These are phyloP conservation scores for Cystobasidium onofrii DNA, from an alignment of 768 basidiomycete genomes.

Conservation along the genomic window DNA sequence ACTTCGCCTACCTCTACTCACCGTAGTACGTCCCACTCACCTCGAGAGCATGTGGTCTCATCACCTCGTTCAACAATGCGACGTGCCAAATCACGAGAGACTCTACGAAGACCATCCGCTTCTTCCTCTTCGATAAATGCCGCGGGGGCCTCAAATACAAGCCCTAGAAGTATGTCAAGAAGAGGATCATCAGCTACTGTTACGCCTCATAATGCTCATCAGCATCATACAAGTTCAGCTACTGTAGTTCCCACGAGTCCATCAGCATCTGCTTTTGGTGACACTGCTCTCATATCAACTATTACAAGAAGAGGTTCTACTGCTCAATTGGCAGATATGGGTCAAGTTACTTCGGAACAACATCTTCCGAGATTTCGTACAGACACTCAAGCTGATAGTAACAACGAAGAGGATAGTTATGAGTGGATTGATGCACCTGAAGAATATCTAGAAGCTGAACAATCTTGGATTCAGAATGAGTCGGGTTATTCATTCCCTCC, in stretches of 20 bases:
- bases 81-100: neutral
- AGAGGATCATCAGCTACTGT: constrained; percentile 29
- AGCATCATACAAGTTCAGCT: neutral
- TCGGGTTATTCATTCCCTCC: neutral
- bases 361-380: neutral
- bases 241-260: neutral
- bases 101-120: neutral
- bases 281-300: neutral
- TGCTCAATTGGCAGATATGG: neutral
- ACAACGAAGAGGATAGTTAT: neutral
- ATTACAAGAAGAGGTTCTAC: neutral
- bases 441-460: neutral
- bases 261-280: neutral
- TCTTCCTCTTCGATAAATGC: neutral
- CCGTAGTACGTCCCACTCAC: neutral
- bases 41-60: neutral
- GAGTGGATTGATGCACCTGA: constrained; percentile 23
- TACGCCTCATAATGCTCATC: constrained; percentile 3
- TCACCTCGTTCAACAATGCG: constrained; percentile 22
- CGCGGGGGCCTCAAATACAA: neutral
- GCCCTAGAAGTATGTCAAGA: neutral
- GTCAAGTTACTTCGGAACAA: constrained; percentile 2
- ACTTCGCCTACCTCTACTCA: neutral
- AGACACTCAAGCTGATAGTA: neutral
- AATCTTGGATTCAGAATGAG: neutral